Evolutionary conservation across 2,329 filamentous ascomycete genomes (phyloP).

Genomic region (Nakataea oryzae): DNA sequence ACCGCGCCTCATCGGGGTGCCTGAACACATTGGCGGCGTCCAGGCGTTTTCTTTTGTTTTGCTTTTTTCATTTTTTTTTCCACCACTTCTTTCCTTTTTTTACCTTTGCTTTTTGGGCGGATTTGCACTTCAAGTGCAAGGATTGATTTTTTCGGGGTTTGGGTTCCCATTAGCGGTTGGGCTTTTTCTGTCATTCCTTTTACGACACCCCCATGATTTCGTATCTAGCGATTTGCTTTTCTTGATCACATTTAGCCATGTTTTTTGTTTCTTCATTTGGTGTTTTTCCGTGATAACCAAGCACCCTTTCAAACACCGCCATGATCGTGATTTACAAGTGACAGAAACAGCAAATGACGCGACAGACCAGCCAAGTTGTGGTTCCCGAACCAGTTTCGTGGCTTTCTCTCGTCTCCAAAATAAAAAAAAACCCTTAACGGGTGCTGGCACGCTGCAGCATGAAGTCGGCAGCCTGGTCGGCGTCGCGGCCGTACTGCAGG

Average conservation of each 20-base stretch:
- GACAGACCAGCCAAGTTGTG: neutral
- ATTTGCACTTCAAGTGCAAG: too few species aligned
- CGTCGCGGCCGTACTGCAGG: constrained; percentile 15
- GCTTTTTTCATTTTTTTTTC: too few species aligned
- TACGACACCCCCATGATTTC: neutral
- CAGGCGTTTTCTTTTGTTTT: neutral
- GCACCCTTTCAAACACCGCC: too few species aligned
- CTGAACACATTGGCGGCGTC: neutral
- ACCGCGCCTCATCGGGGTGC: neutral
- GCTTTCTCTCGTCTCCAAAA: neutral
- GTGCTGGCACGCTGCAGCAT: constrained; percentile 6
- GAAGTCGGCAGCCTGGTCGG: constrained; percentile 13
- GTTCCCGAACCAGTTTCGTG: neutral
- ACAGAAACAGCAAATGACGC: too few species aligned
- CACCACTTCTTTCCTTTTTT: too few species aligned
- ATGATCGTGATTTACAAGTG: neutral
- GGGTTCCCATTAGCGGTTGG: neutral
- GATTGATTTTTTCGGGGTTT: too few species aligned
- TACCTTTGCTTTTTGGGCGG: too few species aligned
- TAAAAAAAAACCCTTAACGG: neutral
- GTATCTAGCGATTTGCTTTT: neutral
- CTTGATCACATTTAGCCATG: neutral
- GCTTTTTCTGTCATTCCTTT: neutral
- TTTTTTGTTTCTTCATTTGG: neutral
- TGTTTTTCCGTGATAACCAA: neutral